Evolutionary conservation across 2,329 filamentous ascomycete species (phyloP).

Genomic region (Talaromyces sp.): DNA sequence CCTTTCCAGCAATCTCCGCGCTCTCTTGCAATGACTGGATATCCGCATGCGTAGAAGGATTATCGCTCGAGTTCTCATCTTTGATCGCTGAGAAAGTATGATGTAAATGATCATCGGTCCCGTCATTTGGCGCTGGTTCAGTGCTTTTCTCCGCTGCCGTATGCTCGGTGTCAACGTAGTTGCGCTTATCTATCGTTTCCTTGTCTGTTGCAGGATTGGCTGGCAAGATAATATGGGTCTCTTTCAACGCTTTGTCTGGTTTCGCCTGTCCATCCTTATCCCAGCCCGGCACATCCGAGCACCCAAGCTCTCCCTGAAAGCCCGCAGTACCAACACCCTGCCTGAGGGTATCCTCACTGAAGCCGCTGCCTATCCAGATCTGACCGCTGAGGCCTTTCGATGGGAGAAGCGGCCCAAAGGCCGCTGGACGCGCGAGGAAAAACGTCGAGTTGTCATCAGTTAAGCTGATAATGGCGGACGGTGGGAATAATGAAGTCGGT

Average conservation of each 20-base stretch:
- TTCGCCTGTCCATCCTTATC: conserved; percentile 52
- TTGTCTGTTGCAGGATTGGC: conserved; percentile 25
- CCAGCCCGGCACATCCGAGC: conserved; percentile 92
- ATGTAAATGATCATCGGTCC: conserved; percentile 81
- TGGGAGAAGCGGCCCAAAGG: conserved; percentile 80
- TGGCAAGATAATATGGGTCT: conserved; percentile 24
- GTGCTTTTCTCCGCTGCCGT: conserved; percentile 24
- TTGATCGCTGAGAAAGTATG: conserved; percentile 47
- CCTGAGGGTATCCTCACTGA: conserved; percentile 71
- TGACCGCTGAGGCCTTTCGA: conserved; percentile 76
- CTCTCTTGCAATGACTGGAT: conserved; percentile 89
- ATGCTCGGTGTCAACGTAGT: conserved; percentile 23
- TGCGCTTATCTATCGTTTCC: conserved; percentile 23
- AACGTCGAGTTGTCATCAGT: conserved; percentile 98
- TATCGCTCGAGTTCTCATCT: conserved; percentile 34
- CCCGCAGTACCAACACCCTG: conserved; percentile 52
- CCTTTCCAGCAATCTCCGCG: conserved; percentile 88
- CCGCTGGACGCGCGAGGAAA: conserved; percentile 87
- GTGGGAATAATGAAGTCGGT: conserved; percentile 85
- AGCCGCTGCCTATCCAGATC: conserved; percentile 90
- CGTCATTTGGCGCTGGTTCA: conserved; percentile 55
- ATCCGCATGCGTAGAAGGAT: conserved; percentile 65
- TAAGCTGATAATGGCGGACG: conserved; percentile 90
- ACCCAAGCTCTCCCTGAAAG: conserved; percentile 82
- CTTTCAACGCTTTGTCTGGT: conserved; percentile 22